A percentile compares a stretch with the other conserved stretches of the same genome.
Evolutionary conservation across 2,329 filamentous ascomycete species (phyloP).

Genomic region (Juglanconis juglandina): DNA sequence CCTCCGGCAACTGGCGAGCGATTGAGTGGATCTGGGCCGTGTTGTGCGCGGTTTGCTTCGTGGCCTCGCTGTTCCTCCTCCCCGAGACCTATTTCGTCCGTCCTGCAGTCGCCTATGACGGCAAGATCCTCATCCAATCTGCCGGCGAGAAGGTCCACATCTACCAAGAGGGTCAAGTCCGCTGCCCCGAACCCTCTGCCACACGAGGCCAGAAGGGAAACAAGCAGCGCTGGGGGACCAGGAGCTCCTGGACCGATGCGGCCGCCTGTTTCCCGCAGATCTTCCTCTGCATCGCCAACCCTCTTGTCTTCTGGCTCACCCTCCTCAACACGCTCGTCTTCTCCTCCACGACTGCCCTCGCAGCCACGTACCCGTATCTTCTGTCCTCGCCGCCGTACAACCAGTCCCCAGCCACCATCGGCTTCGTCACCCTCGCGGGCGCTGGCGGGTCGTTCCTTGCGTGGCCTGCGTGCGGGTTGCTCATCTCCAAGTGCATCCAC

Average conservation of each 20-base stretch:
- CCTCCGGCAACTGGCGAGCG: slow-evolving; percentile 31
- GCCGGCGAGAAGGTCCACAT: slow-evolving; percentile 35
- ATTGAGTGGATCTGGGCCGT: slow-evolving; percentile 24
- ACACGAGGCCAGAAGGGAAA: background rate
- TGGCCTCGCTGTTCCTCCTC: slow-evolving; percentile 28
- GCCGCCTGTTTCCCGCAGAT: background rate
- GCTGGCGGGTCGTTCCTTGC: background rate
- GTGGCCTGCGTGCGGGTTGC: background rate
- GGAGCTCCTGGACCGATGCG: background rate
- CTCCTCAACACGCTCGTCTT: background rate
- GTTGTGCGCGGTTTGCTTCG: slow-evolving; percentile 23
- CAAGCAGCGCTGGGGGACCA: background rate
- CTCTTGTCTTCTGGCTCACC: background rate
- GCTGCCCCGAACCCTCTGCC: background rate
- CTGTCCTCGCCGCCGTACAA: background rate
- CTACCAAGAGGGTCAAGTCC: slow-evolving; percentile 26
- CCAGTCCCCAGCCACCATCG: background rate
- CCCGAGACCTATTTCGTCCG: slow-evolving; percentile 40
- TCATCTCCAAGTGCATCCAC: background rate
- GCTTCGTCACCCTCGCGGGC: background rate
- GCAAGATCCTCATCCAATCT: slow-evolving; percentile 34
- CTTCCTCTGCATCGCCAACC: background rate
- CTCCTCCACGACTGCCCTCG: background rate
- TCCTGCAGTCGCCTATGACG: slow-evolving; percentile 37
- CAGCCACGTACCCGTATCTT: background rate